Conservation (phyloP, 2,329 filamentous ascomycete genomes). For the Diaporthe sp. region DNA sequence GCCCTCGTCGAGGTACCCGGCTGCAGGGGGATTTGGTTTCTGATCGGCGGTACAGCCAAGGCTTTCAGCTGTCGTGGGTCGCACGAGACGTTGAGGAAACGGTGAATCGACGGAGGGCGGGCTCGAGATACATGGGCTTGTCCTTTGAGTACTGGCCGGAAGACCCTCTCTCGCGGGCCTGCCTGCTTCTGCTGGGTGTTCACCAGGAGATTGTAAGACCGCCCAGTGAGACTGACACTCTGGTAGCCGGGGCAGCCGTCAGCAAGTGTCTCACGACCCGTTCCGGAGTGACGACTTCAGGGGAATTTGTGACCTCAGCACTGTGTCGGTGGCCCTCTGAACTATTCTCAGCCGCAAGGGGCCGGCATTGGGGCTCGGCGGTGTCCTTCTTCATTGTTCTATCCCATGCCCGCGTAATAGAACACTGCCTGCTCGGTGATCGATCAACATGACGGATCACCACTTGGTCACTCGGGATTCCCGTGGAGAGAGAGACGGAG, state of each 20-base stretch:
- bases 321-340: constrained; percentile 3
- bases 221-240: constrained; percentile 18
- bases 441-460: background rate
- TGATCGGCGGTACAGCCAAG: constrained; percentile 33
- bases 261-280: constrained; percentile 21
- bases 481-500: background rate
- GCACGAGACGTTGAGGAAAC: constrained; percentile 30
- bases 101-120: constrained; percentile 2
- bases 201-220: constrained; percentile 24
- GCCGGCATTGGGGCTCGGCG: background rate
- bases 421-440: background rate
- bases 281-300: constrained; percentile 12
- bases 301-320: background rate
- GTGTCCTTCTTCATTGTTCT: background rate
- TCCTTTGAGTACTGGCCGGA: background rate
- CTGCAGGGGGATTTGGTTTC: constrained; percentile 27
- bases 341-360: background rate
- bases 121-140: constrained; percentile 2
- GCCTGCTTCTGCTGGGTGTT: background rate
- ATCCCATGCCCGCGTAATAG: background rate
- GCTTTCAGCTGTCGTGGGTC: constrained; percentile 24
- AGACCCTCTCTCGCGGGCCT: background rate
- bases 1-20: constrained; percentile 15
- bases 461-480: background rate
- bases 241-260: constrained; percentile 20